Evolutionary conservation across 306 rosid genomes (phyloP).

Genomic region (Inga oerstediana): DNA sequence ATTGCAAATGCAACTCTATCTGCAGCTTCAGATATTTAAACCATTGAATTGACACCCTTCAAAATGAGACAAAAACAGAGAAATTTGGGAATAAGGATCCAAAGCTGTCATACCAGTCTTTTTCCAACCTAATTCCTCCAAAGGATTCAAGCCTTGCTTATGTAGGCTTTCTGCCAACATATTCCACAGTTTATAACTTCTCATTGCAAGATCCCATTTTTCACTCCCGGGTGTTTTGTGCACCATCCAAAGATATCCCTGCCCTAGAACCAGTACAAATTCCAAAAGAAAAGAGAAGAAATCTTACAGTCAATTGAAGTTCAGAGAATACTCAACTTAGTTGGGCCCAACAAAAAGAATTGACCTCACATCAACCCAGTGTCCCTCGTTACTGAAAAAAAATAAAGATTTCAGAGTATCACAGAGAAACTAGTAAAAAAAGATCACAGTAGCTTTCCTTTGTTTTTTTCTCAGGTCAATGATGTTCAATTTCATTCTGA

Average conservation of each 20-base stretch:
- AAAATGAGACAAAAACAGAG: slow-evolving; percentile 17
- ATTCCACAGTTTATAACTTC: slow-evolving; percentile 81
- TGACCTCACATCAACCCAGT: background rate
- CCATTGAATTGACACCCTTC: background rate
- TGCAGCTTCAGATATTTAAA: slow-evolving; percentile 10
- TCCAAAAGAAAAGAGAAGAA: slow-evolving; percentile 35
- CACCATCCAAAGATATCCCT: slow-evolving; percentile 91
- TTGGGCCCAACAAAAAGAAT: background rate
- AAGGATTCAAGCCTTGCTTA: slow-evolving; percentile 76
- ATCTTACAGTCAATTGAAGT: slow-evolving; percentile 31
- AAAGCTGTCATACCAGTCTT: slow-evolving; percentile 55
- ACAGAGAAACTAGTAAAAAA: background rate
- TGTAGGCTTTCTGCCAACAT: slow-evolving; percentile 52
- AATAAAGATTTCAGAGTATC: background rate
- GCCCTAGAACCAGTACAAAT: slow-evolving; percentile 67
- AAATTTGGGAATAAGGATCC: slow-evolving; percentile 13
- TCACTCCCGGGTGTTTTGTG: slow-evolving; percentile 70
- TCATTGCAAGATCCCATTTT: slow-evolving; percentile 68
- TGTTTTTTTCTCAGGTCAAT: background rate
- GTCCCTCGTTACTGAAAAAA: background rate
- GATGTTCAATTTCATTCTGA: background rate
- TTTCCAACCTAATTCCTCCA: slow-evolving; percentile 75
- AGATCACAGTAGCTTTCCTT: background rate
- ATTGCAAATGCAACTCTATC: background rate
- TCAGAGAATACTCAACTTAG: slow-evolving; percentile 3